Percentiles rank a stretch among this genome's conserved stretches.
These are phyloP conservation scores for Fusarium tupiense DNA, from an alignment of 2,329 filamentous ascomycete genomes.

Conservation along the genomic window DNA sequence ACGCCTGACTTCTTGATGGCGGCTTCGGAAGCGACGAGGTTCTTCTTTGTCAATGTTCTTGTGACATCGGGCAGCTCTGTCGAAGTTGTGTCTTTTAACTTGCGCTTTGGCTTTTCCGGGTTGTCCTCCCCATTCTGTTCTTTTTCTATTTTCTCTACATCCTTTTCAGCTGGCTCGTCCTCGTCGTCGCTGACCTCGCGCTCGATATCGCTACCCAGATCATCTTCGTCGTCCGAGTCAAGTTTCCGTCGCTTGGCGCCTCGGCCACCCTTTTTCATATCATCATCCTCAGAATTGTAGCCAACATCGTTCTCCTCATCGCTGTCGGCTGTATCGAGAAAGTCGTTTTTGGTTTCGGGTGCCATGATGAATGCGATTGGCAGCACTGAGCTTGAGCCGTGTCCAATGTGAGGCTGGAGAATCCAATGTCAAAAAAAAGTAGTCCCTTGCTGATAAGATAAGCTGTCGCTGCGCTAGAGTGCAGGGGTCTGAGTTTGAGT, in stretches of 20 bases:
- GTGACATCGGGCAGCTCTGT: conserved; percentile 58
- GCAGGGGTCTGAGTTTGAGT: not conserved
- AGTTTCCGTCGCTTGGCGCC: conserved; percentile 72
- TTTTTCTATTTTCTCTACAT: conserved; percentile 35
- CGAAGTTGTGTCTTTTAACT: conserved; percentile 44
- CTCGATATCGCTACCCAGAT: conserved; percentile 51
- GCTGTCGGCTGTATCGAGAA: conserved; percentile 69
- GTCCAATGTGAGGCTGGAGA: conserved; percentile 16
- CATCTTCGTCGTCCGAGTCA: conserved; percentile 51
- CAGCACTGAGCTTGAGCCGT: not conserved
- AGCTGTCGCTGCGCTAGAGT: not conserved
- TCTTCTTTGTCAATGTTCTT: conserved; percentile 70
- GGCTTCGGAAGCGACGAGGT: conserved; percentile 71
- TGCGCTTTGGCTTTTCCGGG: conserved; percentile 34
- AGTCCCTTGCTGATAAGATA: conserved; percentile 41
- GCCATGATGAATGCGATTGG: conserved; percentile 60
- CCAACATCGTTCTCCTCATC: conserved; percentile 66
- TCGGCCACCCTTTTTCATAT: conserved; percentile 72
- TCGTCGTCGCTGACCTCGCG: conserved; percentile 48
- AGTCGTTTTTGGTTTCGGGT: conserved; percentile 76
- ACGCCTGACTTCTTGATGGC: conserved; percentile 80
- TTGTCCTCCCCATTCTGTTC: conserved; percentile 33
- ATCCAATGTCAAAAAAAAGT: conserved; percentile 36
- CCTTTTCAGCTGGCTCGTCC: conserved; percentile 45
- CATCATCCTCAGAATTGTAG: conserved; percentile 75